These are phyloP conservation scores for Avicennia marina DNA, from an alignment of 257 asterid genomes.

Conservation along the genomic window DNA sequence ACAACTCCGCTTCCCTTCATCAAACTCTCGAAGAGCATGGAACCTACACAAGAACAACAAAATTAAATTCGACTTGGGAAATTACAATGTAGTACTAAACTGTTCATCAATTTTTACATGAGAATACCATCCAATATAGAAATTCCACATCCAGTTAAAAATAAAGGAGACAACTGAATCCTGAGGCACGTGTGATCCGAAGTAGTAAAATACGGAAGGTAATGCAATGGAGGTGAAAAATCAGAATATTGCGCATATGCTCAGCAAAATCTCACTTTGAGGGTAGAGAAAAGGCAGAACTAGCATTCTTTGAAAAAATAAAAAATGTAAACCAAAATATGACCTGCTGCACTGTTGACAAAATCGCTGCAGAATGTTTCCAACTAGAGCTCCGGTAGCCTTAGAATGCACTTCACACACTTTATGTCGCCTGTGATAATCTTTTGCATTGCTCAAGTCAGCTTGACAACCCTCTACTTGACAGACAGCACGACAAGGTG, in stretches of 20 bases:
- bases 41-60: constrained; percentile 47
- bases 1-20: constrained; percentile 93
- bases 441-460: constrained; percentile 77
- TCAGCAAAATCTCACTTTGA: neutral
- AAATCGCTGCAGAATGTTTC: constrained; percentile 76
- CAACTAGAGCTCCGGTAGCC: constrained; percentile 69
- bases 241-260: neutral
- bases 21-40: constrained; percentile 86
- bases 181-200: neutral
- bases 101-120: neutral
- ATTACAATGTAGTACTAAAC: no score
- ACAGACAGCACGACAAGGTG: constrained; percentile 55
- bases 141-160: neutral
- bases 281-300: neutral
- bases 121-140: neutral
- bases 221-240: neutral
- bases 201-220: neutral
- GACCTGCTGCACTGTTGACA: constrained; percentile 99
- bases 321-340: neutral
- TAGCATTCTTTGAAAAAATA: neutral
- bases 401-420: constrained; percentile 89
- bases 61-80: no score
- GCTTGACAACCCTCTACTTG: constrained; percentile 82
- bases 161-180: neutral
- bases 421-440: constrained; percentile 87